These are phyloP conservation scores for Cladophialophora bantiana DNA, from an alignment of 2,329 filamentous ascomycete genomes.

Conservation along the genomic window DNA sequence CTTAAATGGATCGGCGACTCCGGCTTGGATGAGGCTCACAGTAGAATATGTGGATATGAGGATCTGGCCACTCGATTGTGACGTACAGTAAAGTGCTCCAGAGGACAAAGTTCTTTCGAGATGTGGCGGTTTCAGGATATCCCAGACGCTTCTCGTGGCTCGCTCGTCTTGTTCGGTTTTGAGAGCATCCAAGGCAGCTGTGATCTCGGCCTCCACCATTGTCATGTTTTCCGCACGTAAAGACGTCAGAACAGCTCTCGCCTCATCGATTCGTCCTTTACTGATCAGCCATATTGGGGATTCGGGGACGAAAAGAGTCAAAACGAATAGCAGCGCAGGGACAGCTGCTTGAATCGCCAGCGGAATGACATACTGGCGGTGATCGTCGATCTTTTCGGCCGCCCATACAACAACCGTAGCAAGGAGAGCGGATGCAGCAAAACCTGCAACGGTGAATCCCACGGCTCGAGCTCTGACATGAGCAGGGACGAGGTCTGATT, in stretches of 20 bases:
- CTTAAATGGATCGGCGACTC: slow-evolving; percentile 45
- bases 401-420: slow-evolving; percentile 46
- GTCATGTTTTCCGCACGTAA: slow-evolving; percentile 45
- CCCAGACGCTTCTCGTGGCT: slow-evolving; percentile 44
- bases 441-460: slow-evolving; percentile 8
- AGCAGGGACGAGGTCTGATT: slow-evolving; percentile 48
- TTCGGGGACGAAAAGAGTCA: slow-evolving; percentile 46
- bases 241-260: slow-evolving; percentile 44
- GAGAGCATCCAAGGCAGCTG: slow-evolving; percentile 44
- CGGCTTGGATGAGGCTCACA: slow-evolving; percentile 46
- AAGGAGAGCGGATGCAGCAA: slow-evolving; percentile 44
- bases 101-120: slow-evolving; percentile 47
- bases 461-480: slow-evolving; percentile 46
- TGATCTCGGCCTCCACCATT: slow-evolving; percentile 46
- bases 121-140: slow-evolving; percentile 47
- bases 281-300: slow-evolving; percentile 46
- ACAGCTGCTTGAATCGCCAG: slow-evolving; percentile 47
- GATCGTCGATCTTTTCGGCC: slow-evolving; percentile 41
- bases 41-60: slow-evolving; percentile 50
- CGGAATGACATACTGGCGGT: slow-evolving; percentile 46
- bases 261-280: slow-evolving; percentile 44
- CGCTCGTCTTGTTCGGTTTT: slow-evolving; percentile 41
- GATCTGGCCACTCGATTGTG: slow-evolving; percentile 49
- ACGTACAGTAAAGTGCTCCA: slow-evolving; percentile 48
- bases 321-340: slow-evolving; percentile 43